Conservation (phyloP, 169 alveolate species). For the Eimeria falciformis region DNA sequence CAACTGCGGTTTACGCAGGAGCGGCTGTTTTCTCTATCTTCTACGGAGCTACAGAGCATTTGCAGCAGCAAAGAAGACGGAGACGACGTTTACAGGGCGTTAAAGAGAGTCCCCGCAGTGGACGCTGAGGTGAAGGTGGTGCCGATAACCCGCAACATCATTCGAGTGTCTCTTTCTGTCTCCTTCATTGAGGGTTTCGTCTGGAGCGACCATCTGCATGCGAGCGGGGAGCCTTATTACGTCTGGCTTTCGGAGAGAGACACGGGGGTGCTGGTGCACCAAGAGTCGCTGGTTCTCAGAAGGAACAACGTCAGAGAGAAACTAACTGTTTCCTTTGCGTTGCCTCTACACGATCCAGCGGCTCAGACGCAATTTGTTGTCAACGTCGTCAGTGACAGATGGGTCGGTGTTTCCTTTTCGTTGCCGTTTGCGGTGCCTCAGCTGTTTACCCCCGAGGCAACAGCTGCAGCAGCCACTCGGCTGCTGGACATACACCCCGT, state of each 20-base stretch:
- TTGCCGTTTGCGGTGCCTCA: not conserved
- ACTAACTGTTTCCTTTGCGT: conserved; percentile 72
- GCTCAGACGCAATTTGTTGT: conserved; percentile 77
- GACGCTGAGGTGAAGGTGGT: conserved; percentile 34
- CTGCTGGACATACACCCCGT: conserved; percentile 80
- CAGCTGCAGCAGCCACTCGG: conserved; percentile 79
- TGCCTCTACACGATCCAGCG: conserved; percentile 78
- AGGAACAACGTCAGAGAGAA: conserved; percentile 19
- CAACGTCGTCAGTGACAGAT: conserved; percentile 76
- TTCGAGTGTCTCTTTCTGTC: conserved; percentile 59
- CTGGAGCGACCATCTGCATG: conserved; percentile 75
- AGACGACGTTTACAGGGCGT: conserved; percentile 19
- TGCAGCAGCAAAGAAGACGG: conserved; percentile 70
- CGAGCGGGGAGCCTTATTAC: conserved; percentile 76
- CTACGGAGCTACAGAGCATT: conserved; percentile 13
- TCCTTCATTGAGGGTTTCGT: conserved; percentile 47
- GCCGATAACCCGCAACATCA: conserved; percentile 77
- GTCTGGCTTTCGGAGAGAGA: conserved; percentile 78
- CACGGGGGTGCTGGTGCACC: conserved; percentile 75
- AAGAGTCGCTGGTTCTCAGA: conserved; percentile 71
- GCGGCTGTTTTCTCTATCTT: conserved; percentile 8
- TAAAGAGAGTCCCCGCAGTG: conserved; percentile 24
- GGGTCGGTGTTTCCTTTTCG: conserved; percentile 76
- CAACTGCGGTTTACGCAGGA: not conserved
- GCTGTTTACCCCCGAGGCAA: conserved; percentile 68